Conservation (phyloP, 2,329 filamentous ascomycete genomes). For the Fusarium mangiferae region DNA sequence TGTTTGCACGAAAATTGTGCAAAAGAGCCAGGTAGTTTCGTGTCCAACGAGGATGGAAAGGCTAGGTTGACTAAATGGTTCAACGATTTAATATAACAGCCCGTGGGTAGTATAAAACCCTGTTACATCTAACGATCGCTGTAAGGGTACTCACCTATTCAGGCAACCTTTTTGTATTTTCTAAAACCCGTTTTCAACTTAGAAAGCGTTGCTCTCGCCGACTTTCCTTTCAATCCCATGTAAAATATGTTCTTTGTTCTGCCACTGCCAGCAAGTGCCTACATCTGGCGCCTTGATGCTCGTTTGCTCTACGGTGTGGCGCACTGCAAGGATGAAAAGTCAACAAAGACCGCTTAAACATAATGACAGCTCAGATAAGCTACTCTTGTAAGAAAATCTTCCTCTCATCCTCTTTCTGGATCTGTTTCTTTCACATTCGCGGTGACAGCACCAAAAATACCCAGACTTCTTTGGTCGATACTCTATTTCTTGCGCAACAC, state of each 20-base stretch:
- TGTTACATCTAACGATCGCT: neutral
- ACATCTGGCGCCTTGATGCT: neutral
- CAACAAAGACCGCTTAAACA: neutral
- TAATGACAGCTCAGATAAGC: neutral
- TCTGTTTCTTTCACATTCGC: neutral
- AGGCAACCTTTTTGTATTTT: no score
- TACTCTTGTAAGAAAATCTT: neutral
- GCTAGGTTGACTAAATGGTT: neutral
- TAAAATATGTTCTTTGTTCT: neutral
- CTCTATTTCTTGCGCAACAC: neutral
- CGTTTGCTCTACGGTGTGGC: neutral
- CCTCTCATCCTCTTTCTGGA: neutral
- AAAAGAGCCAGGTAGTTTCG: neutral
- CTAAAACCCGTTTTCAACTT: no score
- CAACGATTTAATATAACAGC: neutral
- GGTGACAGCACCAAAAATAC: neutral
- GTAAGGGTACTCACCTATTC: neutral
- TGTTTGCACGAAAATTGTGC: neutral
- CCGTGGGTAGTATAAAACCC: no score
- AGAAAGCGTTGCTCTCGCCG: neutral
- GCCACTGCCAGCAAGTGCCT: neutral
- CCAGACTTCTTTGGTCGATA: neutral
- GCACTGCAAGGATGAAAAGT: neutral
- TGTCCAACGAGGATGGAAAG: neutral
- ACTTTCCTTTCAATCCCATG: neutral